These are phyloP conservation scores for Coffea canephora DNA, from an alignment of 257 asterid genomes.

Conservation along the genomic window DNA sequence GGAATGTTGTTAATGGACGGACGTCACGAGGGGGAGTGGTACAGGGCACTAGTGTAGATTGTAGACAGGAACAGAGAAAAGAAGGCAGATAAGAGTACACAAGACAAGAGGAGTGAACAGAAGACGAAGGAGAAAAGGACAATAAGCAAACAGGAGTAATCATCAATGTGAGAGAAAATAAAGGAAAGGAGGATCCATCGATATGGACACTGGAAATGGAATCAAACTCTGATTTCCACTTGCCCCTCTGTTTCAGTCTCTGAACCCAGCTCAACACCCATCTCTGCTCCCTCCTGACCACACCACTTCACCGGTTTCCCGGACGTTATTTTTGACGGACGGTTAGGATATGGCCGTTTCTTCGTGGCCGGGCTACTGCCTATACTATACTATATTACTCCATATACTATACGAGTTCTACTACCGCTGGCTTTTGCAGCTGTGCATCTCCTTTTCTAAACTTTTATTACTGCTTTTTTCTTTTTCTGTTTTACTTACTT, in stretches of 20 bases:
- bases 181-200: conserved; percentile 22
- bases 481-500: no score
- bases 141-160: not conserved
- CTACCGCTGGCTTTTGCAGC: not conserved
- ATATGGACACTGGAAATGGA: conserved; percentile 60
- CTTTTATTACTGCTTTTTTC: not conserved
- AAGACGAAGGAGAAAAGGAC: no score
- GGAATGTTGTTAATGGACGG: conserved; percentile 18
- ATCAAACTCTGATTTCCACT: conserved; percentile 48
- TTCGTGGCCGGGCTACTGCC: no score
- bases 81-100: no score
- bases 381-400: no score
- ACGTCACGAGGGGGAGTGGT: conserved; percentile 27
- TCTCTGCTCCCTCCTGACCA: no score
- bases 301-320: no score
- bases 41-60: not conserved
- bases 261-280: no score
- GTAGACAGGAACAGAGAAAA: no score
- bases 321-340: no score
- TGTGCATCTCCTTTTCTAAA: not conserved
- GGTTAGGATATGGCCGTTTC: no score
- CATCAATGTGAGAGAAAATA: not conserved
- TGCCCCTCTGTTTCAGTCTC: not conserved
- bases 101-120: no score
- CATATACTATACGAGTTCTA: not conserved